Conservation (phyloP, 2,329 filamentous ascomycete genomes). For the Fusarium ramigenum region DNA sequence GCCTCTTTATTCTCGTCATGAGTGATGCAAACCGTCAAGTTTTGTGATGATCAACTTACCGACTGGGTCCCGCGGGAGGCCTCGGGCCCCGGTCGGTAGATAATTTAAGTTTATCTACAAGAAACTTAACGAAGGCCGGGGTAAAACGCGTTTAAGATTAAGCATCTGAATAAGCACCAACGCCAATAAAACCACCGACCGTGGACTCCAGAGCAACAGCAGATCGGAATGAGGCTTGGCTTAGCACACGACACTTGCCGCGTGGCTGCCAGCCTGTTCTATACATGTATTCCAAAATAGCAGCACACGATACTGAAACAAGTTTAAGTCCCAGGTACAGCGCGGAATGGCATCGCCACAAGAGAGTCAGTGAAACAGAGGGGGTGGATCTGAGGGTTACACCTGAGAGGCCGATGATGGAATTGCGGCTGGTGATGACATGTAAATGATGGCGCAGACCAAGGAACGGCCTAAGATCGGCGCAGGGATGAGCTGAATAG, state of each 20-base stretch:
- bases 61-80: neutral
- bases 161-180: slow-evolving; percentile 2
- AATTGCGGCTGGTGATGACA: slow-evolving; percentile 26
- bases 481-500: neutral
- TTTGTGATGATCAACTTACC: neutral
- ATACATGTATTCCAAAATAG: slow-evolving; percentile 23
- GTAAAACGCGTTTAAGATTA: slow-evolving; percentile 3
- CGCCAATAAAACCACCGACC: neutral
- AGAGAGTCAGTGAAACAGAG: neutral
- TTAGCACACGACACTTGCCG: slow-evolving; percentile 6
- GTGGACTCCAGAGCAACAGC: too few species aligned
- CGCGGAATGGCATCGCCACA: slow-evolving; percentile 22
- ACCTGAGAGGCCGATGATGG: neutral
- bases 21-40: neutral
- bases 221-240: neutral
- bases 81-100: neutral
- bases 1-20: neutral
- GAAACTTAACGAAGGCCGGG: neutral
- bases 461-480: slow-evolving; percentile 7
- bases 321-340: neutral
- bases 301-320: slow-evolving; percentile 4
- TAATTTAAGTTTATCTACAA: neutral
- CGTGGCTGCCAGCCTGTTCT: neutral
- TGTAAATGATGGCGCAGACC: slow-evolving; percentile 26
- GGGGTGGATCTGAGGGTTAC: neutral